Percentiles rank a stretch among this genome's conserved stretches.
These are phyloP conservation scores for Leucaena leucocephala DNA, from an alignment of 306 rosid genomes.

Conservation along the genomic window DNA sequence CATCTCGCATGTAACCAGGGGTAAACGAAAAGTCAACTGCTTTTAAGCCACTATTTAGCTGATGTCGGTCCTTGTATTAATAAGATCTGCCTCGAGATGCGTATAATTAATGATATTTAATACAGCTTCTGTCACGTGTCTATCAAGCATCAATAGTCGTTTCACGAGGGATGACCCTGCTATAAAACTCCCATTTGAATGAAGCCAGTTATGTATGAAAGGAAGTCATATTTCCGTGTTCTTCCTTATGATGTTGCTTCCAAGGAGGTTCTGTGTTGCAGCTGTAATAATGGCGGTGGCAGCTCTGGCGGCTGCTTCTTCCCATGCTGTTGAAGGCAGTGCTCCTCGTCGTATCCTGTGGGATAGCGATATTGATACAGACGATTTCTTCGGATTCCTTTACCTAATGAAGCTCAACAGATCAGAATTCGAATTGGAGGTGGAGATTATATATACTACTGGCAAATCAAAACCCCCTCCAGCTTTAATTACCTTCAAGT, in stretches of 20 bases:
- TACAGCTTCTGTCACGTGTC: neutral
- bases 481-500: too few relatives aligned
- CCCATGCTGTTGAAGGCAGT: slow-evolving; percentile 41
- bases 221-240: slow-evolving; percentile 29
- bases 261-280: slow-evolving; percentile 47
- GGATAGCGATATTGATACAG: slow-evolving; percentile 88
- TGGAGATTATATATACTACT: too few relatives aligned
- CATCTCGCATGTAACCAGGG: too few relatives aligned
- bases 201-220: neutral
- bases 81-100: neutral
- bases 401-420: slow-evolving; percentile 88
- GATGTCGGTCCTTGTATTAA: too few relatives aligned
- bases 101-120: neutral
- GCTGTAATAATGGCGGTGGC: slow-evolving; percentile 38
- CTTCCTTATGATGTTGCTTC: slow-evolving; percentile 45
- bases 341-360: slow-evolving; percentile 70
- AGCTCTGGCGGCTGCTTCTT: slow-evolving; percentile 37
- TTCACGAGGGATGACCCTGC: neutral
- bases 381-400: slow-evolving; percentile 79
- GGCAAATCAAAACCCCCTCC: too few relatives aligned
- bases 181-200: neutral
- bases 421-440: slow-evolving; percentile 81
- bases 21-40: too few relatives aligned
- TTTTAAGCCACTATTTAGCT: too few relatives aligned
- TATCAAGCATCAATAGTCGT: neutral